Evolutionary conservation across 2,329 filamentous ascomycete genomes (phyloP), one percentile per base, ranked within the genome.

Genomic region (Neonectria sp.): DNA sequence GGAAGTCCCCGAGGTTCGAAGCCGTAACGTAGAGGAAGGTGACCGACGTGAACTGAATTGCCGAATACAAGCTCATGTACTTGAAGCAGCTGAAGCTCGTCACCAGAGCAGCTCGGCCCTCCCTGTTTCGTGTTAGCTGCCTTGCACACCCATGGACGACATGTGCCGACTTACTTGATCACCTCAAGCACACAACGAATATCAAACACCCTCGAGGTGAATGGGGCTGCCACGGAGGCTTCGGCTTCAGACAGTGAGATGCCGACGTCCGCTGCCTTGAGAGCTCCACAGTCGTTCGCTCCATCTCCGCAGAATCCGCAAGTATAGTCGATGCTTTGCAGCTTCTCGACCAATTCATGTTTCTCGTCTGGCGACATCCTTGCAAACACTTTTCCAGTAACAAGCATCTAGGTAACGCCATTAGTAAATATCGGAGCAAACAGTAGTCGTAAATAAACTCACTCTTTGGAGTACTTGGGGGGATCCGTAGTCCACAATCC

Each of bases 81-180:
- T 98, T 99, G 88, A 99, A 99, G 84, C 96, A 99, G 83, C 94
- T 97, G 84, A 99, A 99, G 81, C 95, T 97, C 13, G 96, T 99
- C n/a, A 98, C 95, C 37, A 99, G 87, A 37, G 97, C 94, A 24
- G 95, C 95, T 69, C 97, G 91, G 24, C 96, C 96, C 84, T 99
- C 96, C 72, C 95, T 91, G 40, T 48, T 43, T 21, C 11, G 1
- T 21, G 68, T 81, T 70, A 81, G 74, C 48, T 17, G 29, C n/a
- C n/a, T 8, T 5, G 33, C 1, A 21, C 55, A 43, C 25, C 15
- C 27, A 12, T 35, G 21, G 5, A 6, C 4, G 1, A 2, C 7
- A 5, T 21, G 17, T n/a, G 27, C 31, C 12, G 8, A 9, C 31
- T 31, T 84, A 92, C 90, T 90, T 88, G 69, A 99, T 98, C 70